These are phyloP conservation scores for Fagopyrum esculentum DNA, from an alignment of 148 eudicot genomes.

Conservation along the genomic window DNA sequence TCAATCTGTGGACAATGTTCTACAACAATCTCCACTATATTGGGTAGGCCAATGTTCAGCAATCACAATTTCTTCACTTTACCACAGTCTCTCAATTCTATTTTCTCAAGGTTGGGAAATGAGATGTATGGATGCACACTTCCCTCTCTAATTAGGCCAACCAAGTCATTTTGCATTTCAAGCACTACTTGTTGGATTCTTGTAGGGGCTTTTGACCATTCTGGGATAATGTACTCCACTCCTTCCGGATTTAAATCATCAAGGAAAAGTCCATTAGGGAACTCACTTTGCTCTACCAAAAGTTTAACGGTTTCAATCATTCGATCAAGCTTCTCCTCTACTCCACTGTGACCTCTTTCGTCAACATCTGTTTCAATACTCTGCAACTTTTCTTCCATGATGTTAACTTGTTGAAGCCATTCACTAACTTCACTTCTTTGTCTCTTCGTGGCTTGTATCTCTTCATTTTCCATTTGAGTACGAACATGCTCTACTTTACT, in stretches of 20 bases:
- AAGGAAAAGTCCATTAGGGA: neutral
- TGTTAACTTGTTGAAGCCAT: neutral
- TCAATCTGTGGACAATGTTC: no score
- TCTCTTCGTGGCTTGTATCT: neutral
- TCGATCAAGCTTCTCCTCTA: neutral
- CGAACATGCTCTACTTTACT: neutral
- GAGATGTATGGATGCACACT: no score
- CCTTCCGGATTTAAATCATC: conserved; percentile 9
- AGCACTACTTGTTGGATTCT: neutral
- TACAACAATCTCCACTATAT: no score
- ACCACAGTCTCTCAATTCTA: no score
- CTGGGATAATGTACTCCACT: neutral
- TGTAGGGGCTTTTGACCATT: no score
- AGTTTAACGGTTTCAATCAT: neutral
- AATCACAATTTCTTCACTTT: no score
- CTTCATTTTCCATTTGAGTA: neutral
- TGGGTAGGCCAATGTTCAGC: no score
- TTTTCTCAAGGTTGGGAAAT: no score
- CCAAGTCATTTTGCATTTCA: neutral
- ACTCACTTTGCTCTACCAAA: neutral
- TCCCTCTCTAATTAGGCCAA: no score
- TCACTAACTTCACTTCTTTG: neutral
- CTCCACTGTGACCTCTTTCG: neutral
- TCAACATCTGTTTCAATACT: neutral
- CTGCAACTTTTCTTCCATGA: neutral